Evolutionary conservation across 768 basidiomycete genomes (phyloP), one percentile per base, ranked within the genome.

Genomic region (Flagelloscypha sp.): DNA sequence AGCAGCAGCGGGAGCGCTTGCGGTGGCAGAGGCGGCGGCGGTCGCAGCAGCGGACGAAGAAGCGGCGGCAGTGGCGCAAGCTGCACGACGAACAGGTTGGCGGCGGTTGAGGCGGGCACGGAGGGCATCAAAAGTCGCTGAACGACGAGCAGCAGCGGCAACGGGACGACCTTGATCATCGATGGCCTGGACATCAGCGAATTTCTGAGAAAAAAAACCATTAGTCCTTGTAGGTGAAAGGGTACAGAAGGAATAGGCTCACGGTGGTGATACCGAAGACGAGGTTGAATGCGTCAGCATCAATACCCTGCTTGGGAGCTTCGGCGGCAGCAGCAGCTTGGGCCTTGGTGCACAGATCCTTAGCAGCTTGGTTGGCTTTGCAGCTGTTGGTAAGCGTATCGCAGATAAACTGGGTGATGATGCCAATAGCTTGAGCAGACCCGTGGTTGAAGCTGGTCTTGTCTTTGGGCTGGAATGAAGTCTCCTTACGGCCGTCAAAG

Each of bases 261-360:
- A 66, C 65, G 31, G 76, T 77, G 4, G 30, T 54, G 40, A 73
- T 64, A 13, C 71, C 74, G 43, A 79, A 75, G 27, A 53, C 67
- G 12, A 59, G 61, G 54, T 81, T 79, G 66, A 79, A 81, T 4
- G 60, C 67, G 51, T 79, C 78, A 11, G 78, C 76, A 45, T 75
- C 71, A 8, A 57, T 65, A 43, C 77, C 77, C 20, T 62, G 63
- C 41, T 58, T 59, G 5, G 60, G 57, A 1, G 63, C 31, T 7
- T 56, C 62, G 23, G 66, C 56, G 37, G 52, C 49, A 12, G 72
- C 72, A 35, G 70, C 68, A 21, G 60, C 42, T 27, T 51, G 30
- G 7, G 68, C 70, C 6, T 41, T 45, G 2, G 47, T 50, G 40
- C 76, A 79, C 7, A 70, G 71, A 16, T 52, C 57, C 49, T 70